Conservation (phyloP, 2,329 filamentous ascomycete species). For the Calonectria henricotiae region DNA sequence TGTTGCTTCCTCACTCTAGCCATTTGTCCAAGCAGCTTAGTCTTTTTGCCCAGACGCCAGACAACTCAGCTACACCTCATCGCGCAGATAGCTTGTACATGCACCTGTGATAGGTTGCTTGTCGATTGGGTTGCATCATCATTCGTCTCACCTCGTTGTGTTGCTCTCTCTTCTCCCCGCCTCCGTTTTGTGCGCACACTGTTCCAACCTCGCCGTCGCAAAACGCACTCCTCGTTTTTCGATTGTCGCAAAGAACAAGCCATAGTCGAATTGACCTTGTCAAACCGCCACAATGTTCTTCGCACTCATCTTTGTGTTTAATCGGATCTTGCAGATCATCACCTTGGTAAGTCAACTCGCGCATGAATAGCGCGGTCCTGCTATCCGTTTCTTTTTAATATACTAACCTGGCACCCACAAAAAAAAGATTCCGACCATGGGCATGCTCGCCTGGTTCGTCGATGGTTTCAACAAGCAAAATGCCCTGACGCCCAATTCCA, state of each 20-base stretch:
- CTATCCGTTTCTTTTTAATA: not conserved
- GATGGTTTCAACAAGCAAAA: conserved; percentile 72
- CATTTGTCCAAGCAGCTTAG: not conserved
- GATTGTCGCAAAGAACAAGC: not conserved
- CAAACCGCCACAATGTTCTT: conserved; percentile 70
- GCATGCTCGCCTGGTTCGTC: conserved; percentile 79
- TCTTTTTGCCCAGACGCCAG: not conserved
- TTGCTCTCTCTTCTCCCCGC: not conserved
- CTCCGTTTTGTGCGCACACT: not conserved
- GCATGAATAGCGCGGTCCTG: not conserved
- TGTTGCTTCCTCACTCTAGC: no score
- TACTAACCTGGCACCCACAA: not conserved
- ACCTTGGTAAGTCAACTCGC: conserved; percentile 68
- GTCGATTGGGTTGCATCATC: conserved; percentile 16
- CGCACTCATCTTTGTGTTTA: conserved; percentile 75
- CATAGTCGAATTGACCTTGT: conserved; percentile 10
- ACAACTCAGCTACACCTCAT: conserved; percentile 13
- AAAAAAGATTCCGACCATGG: conserved; percentile 74
- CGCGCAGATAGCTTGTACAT: conserved; percentile 19
- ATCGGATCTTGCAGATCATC: conserved; percentile 75
- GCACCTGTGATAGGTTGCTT: conserved; percentile 9
- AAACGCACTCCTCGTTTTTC: not conserved
- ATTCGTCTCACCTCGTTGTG: conserved; percentile 11
- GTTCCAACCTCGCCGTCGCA: not conserved
- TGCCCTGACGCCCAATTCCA: conserved; percentile 73